Evolutionary conservation across 2,329 filamentous ascomycete genomes (phyloP).

Genomic region (Didymosphaeria variabile): DNA sequence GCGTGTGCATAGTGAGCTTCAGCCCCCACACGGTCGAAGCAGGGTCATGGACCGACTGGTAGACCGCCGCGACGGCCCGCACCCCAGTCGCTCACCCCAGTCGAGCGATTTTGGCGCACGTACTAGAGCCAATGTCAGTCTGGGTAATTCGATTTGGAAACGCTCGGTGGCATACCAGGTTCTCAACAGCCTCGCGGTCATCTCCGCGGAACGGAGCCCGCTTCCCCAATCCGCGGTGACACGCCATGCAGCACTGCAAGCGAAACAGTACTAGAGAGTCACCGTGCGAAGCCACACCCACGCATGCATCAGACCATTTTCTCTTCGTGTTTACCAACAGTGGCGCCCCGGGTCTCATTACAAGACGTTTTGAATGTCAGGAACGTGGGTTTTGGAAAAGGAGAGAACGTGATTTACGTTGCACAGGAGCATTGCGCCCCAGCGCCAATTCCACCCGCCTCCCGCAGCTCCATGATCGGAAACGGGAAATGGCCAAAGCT

Average conservation of each 20-base stretch:
- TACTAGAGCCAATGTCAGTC: neutral
- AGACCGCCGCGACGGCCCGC: constrained; percentile 1
- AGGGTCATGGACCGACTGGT: neutral
- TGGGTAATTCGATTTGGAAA: neutral
- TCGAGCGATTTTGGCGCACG: neutral
- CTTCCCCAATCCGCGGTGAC: neutral
- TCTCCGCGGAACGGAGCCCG: neutral
- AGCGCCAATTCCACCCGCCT: neutral
- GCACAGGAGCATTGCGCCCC: neutral
- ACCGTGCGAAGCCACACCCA: neutral
- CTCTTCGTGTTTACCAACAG: neutral
- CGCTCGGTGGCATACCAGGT: neutral
- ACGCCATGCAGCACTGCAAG: neutral
- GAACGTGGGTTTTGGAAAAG: neutral
- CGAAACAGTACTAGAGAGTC: neutral
- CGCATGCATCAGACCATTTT: neutral
- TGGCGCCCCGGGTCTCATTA: neutral
- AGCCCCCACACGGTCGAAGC: no score
- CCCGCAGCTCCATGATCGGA: neutral
- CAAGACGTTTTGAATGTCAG: neutral
- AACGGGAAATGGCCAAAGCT: neutral
- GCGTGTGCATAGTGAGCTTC: neutral
- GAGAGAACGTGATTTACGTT: neutral
- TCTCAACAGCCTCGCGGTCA: neutral
- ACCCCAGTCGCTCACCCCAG: neutral